phyloP scores from a whole-genome alignment of 2,329 filamentous ascomycete species.

The Stagonosporopsis rhizophila region DNA sequence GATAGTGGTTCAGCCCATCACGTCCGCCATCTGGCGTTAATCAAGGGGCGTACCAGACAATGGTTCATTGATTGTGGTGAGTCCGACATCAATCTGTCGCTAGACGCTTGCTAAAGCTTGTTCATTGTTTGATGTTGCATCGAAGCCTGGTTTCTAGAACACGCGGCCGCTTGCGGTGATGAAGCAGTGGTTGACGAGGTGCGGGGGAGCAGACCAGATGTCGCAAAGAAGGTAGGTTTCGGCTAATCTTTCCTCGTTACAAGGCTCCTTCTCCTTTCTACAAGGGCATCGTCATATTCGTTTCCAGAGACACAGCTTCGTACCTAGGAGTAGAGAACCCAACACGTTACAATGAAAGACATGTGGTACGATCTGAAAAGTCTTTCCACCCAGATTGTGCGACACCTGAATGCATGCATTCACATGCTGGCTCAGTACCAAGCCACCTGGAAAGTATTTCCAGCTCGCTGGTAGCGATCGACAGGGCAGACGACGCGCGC shows the following conservation, averaged over 20 bases:
- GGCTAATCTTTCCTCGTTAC: constrained; percentile 3
- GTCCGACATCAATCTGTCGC: not conserved
- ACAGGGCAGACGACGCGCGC: not conserved
- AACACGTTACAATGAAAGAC: not conserved
- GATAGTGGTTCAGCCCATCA: constrained; percentile 13
- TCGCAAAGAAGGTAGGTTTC: not conserved
- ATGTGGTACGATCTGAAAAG: too few relatives aligned
- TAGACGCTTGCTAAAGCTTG: not conserved
- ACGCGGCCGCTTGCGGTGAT: constrained; percentile 4
- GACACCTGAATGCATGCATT: not conserved
- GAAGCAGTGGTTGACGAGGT: not conserved
- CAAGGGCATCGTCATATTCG: not conserved
- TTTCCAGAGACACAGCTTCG: not conserved
- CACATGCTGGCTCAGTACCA: not conserved
- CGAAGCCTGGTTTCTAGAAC: not conserved
- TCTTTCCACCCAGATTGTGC: not conserved
- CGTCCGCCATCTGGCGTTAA: not conserved
- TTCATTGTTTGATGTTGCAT: constrained; percentile 5
- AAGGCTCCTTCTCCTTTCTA: not conserved
- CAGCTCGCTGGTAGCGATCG: not conserved
- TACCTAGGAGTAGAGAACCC: not conserved
- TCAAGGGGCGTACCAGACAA: not conserved
- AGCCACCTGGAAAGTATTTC: not conserved
- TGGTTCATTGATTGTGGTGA: not conserved
- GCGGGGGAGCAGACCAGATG: constrained; percentile 3